A percentile compares a stretch with the other conserved stretches of the same genome.
Conservation (phyloP, 352 stramenopile genomes). For the Phytophthora sp. region DNA sequence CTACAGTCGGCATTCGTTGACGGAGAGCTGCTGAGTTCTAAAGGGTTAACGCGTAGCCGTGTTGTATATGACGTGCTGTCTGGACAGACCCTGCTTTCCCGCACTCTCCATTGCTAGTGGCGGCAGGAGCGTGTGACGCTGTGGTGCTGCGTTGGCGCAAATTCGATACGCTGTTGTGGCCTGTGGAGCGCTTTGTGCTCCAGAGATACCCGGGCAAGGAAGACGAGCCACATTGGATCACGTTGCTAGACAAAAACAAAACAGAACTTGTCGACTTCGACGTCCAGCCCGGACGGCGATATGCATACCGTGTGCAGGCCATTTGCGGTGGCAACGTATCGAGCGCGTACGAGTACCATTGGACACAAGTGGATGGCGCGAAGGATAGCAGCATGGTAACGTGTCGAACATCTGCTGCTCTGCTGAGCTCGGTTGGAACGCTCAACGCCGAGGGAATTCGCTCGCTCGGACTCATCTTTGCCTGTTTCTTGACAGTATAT, state of each 20-base stretch:
- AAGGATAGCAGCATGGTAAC: conserved; percentile 4
- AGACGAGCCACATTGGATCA: conserved; percentile 43
- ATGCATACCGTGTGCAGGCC: conserved; percentile 54
- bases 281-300: conserved; percentile 39
- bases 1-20: not conserved
- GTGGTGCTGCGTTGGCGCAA: conserved; percentile 55
- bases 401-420: conserved; percentile 16
- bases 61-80: not conserved
- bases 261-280: conserved; percentile 41
- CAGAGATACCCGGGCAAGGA: conserved; percentile 49
- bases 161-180: conserved; percentile 51
- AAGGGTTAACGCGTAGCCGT: conserved; percentile 1
- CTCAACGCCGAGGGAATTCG: conserved; percentile 45
- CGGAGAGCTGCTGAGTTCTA: not conserved
- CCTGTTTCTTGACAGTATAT: conserved; percentile 65
- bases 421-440: conserved; percentile 28
- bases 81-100: conserved; percentile 48
- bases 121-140: conserved; percentile 42
- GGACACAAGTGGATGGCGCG: conserved; percentile 21
- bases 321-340: conserved; percentile 41
- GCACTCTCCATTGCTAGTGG: conserved; percentile 53
- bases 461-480: conserved; percentile 54
- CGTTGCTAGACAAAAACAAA: conserved; percentile 46
- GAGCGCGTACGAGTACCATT: conserved; percentile 58
- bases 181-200: conserved; percentile 50